Base-by-base conservation (phyloP, 1,139 yeast genomes). In the Pichia sp. region DNA sequence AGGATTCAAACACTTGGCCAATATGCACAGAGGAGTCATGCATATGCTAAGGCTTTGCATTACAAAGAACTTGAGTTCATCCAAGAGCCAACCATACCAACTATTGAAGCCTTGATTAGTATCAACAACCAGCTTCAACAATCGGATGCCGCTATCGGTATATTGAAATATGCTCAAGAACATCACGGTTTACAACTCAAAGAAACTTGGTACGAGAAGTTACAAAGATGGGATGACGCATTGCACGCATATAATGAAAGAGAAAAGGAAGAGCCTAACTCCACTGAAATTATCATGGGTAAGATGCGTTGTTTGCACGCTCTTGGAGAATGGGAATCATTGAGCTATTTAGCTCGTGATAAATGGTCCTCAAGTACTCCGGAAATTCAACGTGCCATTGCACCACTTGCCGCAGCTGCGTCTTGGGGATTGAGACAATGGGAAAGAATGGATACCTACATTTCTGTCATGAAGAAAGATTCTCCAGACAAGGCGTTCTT, bases 341-440 rank as follows among this genome's bases (percentile, higher is more conserved):
- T 93, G 21, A 81, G 94, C 10, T 84, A 81, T 44, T 66, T 91
- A 38, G 96, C 97, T 0, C 82, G 77, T 49, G 81, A 79, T 32
- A 85, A 84, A 53, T 93, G 98, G 98, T 67, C 66, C 21, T 67
- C 67, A 30, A 74, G 94, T 1, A 66, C 83, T 4, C 70, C 77
- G 32, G 96, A 85, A 20, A 77, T 77, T 33, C 74, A 79, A 50
- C 66, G 95, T 42, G 75, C 80, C n/a, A 88, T 93, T 47, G 97
- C 98, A 1, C 98, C 98, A 1, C 64, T 93, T 37, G 98, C 98
- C 0, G 98, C 97, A 0, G 97, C 97, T 3, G 97, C 98, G 1
- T 86, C 97, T 1, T 91, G 98, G 98, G 97, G 97, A n/a, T 66
- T 91, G 33, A 91, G 91, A 2, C 93, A 86, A 56, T 93, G 98